Conservation (phyloP, 345 rosid genomes). For the Pugionium cornutum region DNA sequence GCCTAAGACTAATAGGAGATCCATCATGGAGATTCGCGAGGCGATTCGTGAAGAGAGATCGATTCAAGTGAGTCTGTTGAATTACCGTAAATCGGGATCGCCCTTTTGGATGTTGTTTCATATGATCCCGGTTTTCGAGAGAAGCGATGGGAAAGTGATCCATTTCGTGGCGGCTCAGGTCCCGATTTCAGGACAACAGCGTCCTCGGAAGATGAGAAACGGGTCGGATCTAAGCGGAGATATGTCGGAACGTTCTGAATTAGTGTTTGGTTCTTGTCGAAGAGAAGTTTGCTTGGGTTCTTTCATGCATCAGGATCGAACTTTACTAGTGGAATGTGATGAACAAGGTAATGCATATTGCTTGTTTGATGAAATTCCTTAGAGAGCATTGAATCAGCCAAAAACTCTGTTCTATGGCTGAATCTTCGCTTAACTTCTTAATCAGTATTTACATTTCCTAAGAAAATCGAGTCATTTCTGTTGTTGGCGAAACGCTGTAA, state of each 20-base stretch:
- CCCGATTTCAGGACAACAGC: conserved; percentile 47
- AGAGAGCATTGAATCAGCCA: background rate
- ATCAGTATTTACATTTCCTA: no score
- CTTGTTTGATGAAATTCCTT: conserved; percentile 26
- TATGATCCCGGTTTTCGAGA: conserved; percentile 67
- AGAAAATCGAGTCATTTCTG: background rate
- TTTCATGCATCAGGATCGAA: conserved; percentile 45
- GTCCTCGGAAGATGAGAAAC: conserved; percentile 34
- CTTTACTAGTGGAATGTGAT: conserved; percentile 43
- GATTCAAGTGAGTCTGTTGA: conserved; percentile 60
- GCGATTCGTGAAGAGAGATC: conserved; percentile 79
- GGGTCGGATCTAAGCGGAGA: conserved; percentile 49
- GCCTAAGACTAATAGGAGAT: conserved; percentile 63
- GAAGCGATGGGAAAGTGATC: conserved; percentile 58
- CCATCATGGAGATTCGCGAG: conserved; percentile 80
- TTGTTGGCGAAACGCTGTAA: background rate
- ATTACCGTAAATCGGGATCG: conserved; percentile 83
- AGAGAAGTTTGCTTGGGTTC: conserved; percentile 71
- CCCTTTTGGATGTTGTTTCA: conserved; percentile 91
- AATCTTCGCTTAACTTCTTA: background rate
- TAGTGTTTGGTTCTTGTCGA: conserved; percentile 72
- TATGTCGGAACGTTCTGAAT: conserved; percentile 40
- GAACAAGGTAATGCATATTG: conserved; percentile 26
- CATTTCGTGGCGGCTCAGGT: conserved; percentile 90
- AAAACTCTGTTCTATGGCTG: background rate